Base-by-base conservation (phyloP, 1,284 basidiomycete genomes). In the Sanghuangporus weigelae region DNA sequence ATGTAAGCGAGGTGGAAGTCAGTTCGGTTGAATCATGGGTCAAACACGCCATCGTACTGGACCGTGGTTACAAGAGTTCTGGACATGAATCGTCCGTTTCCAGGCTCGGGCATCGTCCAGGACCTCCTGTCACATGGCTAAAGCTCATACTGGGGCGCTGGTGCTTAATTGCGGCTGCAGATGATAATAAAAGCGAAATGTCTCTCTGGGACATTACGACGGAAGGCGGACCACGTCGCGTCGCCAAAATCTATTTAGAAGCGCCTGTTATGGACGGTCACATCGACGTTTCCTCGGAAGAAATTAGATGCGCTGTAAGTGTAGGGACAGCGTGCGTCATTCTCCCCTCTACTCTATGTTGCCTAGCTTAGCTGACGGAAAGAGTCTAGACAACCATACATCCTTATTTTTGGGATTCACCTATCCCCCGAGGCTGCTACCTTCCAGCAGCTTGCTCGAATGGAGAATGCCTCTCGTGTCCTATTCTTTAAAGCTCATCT, bases 251-350 rank as follows among this genome's bases (percentile, higher is more conserved):
- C 1, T 23, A 38, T 35, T 38, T 63, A 11, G 35, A 36, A 38
- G 55, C 51, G 12, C 61, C 61, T 23, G 31, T 63, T n/a, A 46
- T 63, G 2, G 61, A 63, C 36, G 61, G 61, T 16, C 14, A 19
- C 26, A 11, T 63, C 10, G 54, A 63, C 7, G 5, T 7, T 16
- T 46, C 44, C 21, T 14, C 44, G 16, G 44, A 11, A 14, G 11
- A 14, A 46, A 7, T 46, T 19, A 16, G 14, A 16, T 46, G 44
- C 21, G 44, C 44, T 14, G 21, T 46, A 14, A 46, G 16, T 14
- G 44, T 46, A 46, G 44, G 14, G 14, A 12, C 50, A 62, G 36
- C 46, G 59, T 55, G 12, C 19, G 23, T 10, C 5, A 35, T 14
- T 26, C 19, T 16, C 16, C 11, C 19, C 36, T 23, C 19, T 14